Conservation (phyloP, 202 grass and related monocot species). For the Carex sylvatica region DNA sequence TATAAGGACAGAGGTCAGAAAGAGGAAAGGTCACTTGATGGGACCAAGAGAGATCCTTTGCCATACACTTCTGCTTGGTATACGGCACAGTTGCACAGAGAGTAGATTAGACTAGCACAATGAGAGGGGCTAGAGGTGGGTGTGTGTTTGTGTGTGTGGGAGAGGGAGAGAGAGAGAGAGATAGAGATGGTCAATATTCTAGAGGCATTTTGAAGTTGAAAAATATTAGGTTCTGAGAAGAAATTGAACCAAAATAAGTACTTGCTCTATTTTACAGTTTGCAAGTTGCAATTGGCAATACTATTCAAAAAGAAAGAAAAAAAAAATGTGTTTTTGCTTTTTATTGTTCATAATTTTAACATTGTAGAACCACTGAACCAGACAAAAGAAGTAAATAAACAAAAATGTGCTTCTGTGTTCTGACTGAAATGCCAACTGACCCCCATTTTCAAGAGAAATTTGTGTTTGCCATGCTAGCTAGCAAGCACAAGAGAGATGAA, state of each 20-base stretch:
- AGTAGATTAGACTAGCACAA: background rate
- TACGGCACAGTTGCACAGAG: background rate
- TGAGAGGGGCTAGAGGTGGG: background rate
- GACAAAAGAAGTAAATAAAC: background rate
- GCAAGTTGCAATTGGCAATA: background rate
- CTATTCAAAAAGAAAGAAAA: background rate
- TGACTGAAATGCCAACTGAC: background rate
- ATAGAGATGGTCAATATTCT: conserved; percentile 10
- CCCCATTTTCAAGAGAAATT: background rate
- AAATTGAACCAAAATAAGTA: background rate
- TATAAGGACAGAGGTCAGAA: conserved; percentile 19
- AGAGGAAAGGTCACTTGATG: conserved; percentile 30
- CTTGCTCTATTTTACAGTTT: background rate
- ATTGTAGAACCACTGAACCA: background rate
- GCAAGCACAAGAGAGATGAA: conserved; percentile 24
- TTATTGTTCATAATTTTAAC: background rate
- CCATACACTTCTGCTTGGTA: conserved; percentile 3
- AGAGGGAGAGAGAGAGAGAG: background rate
- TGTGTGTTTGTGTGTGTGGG: too few relatives aligned
- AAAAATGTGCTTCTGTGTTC: background rate
- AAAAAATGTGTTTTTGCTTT: background rate
- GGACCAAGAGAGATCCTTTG: conserved; percentile 13
- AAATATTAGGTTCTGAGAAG: background rate
- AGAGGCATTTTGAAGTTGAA: conserved; percentile 23
- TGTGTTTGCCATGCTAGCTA: background rate